Evolutionary conservation across 2,329 filamentous ascomycete genomes (phyloP).

Genomic region (Zasmidium angulare): DNA sequence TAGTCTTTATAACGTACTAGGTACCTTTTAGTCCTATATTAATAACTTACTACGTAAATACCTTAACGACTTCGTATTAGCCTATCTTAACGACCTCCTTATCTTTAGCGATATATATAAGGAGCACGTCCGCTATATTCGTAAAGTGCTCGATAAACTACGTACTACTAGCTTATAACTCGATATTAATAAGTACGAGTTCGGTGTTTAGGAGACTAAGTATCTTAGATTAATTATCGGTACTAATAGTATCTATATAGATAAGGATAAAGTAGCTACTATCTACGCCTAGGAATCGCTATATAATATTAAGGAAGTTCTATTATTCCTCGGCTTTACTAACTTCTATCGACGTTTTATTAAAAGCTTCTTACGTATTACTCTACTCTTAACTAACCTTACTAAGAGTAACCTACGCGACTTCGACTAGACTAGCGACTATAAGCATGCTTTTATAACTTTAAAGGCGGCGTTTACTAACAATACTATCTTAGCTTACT

Average conservation of each 20-base stretch:
- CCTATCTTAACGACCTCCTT: conserved; percentile 12
- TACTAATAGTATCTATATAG: neutral
- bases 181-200: too few relatives aligned
- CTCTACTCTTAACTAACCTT: neutral
- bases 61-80: conserved; percentile 10
- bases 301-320: neutral
- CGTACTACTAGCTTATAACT: conserved; percentile 7
- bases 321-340: neutral
- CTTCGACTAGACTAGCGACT: neutral
- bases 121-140: conserved; percentile 19
- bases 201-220: too few relatives aligned
- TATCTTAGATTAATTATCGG: too few relatives aligned
- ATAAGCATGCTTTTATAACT: neutral
- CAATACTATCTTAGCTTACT: neutral
- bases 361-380: too few relatives aligned
- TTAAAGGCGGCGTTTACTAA: neutral
- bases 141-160: conserved; percentile 19
- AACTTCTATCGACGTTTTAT: too few relatives aligned
- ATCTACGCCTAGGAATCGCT: neutral
- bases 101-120: conserved; percentile 6
- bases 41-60: conserved; percentile 14
- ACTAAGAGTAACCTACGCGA: neutral
- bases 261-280: neutral
- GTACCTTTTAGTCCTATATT: too few relatives aligned
- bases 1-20: too few relatives aligned